phyloP scores from a whole-genome alignment of 1,139 yeast species.

The Protomyces arabidopsidicola region DNA sequence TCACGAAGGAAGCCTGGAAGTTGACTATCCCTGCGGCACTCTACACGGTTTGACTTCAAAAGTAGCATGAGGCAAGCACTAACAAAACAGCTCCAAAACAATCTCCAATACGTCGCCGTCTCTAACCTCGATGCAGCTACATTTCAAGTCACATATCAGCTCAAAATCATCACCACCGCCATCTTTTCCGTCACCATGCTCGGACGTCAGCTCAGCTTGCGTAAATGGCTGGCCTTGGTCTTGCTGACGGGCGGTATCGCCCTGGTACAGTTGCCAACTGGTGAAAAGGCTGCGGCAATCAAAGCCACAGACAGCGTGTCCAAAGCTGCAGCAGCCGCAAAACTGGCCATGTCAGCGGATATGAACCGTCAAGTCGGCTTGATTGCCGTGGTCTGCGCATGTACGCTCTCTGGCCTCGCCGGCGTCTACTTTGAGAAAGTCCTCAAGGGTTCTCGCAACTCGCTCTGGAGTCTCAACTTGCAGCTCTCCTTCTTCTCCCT shows the following conservation, averaged over 20 bases:
- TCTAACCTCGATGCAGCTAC: conserved; percentile 46
- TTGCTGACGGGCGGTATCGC: conserved; percentile 44
- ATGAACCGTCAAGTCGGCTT: conserved; percentile 37
- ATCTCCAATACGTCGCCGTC: conserved; percentile 45
- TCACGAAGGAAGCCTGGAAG: conserved; percentile 43
- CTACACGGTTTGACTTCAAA: conserved; percentile 37
- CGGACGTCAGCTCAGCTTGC: conserved; percentile 38
- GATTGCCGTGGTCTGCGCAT: conserved; percentile 43
- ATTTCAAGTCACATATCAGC: conserved; percentile 46
- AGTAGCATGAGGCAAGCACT: neutral
- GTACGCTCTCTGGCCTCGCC: conserved; percentile 43
- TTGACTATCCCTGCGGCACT: conserved; percentile 44
- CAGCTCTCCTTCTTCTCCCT: conserved; percentile 44
- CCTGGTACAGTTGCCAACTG: conserved; percentile 43
- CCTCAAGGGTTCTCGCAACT: conserved; percentile 41
- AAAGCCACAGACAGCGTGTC: neutral
- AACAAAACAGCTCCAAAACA: conserved; percentile 39
- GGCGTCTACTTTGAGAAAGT: conserved; percentile 47
- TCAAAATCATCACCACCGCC: conserved; percentile 46
- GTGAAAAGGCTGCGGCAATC: neutral
- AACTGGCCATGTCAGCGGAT: neutral
- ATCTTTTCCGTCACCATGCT: conserved; percentile 44
- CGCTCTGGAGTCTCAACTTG: conserved; percentile 44
- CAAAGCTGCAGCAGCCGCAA: neutral
- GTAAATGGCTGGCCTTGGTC: conserved; percentile 43